These are phyloP conservation scores for Chalciporus chontae DNA, from an alignment of 768 basidiomycete species.

Conservation along the genomic window DNA sequence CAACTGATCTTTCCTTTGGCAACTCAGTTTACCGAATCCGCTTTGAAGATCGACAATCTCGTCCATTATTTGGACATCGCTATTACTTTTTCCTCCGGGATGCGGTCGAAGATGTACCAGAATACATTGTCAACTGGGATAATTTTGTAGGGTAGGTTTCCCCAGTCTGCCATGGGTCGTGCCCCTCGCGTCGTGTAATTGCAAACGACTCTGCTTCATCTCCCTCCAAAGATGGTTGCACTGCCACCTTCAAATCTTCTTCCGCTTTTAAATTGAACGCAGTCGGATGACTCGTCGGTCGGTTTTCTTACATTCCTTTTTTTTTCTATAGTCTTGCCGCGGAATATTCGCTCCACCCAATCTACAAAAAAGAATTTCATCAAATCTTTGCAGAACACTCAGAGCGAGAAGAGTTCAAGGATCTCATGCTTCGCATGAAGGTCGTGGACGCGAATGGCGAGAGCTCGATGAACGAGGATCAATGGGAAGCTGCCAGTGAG, in stretches of 20 bases:
- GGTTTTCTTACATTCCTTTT: constrained; percentile 11
- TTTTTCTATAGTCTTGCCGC: constrained; percentile 61
- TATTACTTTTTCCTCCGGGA: constrained; percentile 94
- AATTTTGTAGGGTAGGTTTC: constrained; percentile 74
- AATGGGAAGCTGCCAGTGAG: constrained; percentile 99
- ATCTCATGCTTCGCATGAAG: constrained; percentile 86
- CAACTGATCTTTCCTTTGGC: constrained; percentile 75
- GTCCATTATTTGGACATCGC: constrained; percentile 79
- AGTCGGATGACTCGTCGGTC: background rate
- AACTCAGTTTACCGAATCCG: constrained; percentile 88
- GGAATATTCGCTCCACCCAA: constrained; percentile 69
- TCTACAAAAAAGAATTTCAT: constrained; percentile 89
- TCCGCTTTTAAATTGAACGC: background rate
- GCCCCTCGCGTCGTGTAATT: background rate
- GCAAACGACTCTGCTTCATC: background rate
- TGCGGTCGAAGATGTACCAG: constrained; percentile 95
- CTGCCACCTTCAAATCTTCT: background rate
- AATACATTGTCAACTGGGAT: constrained; percentile 96
- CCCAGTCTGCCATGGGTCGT: background rate
- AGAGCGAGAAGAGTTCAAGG: constrained; percentile 73
- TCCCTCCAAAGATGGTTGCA: background rate
- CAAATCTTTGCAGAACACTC: constrained; percentile 82
- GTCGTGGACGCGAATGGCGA: constrained; percentile 84
- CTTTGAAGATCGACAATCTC: constrained; percentile 68
- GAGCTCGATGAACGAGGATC: constrained; percentile 90